phyloP scores from a whole-genome alignment of 179 eudicot species.

The Vitellaria paradoxa region DNA sequence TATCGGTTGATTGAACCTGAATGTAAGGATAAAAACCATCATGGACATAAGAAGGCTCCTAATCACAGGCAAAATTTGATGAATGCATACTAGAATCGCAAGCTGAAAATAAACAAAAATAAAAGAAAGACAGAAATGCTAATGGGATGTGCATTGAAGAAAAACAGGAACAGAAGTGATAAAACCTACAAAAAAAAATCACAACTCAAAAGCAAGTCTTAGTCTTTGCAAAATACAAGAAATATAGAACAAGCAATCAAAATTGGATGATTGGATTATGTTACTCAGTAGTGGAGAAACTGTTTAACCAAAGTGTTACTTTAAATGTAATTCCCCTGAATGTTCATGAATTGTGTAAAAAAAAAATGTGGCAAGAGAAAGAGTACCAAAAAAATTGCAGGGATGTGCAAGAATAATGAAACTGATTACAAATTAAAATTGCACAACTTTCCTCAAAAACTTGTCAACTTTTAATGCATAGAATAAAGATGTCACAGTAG shows the following conservation, averaged over 20 bases:
- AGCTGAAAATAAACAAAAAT: not conserved
- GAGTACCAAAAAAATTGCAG: not conserved
- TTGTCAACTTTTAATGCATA: not conserved
- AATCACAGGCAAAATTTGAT: not conserved
- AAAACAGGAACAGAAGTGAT: not conserved
- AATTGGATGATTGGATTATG: not conserved
- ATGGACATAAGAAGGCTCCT: slow-evolving; percentile 1
- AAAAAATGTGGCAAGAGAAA: not conserved
- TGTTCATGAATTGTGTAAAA: not conserved
- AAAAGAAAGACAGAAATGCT: not conserved
- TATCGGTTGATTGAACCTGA: slow-evolving; percentile 80
- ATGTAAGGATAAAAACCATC: slow-evolving; percentile 13
- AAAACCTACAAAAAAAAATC: slow-evolving; percentile 7
- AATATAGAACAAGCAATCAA: not conserved
- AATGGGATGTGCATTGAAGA: not conserved
- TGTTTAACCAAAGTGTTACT: not conserved
- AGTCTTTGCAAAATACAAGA: not conserved
- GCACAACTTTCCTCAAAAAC: not conserved
- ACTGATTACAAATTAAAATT: not conserved
- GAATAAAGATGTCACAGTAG: not conserved
- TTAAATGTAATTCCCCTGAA: not conserved
- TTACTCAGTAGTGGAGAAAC: not conserved
- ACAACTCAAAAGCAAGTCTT: not conserved
- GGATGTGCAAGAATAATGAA: slow-evolving; percentile 1
- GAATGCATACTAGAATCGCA: not conserved